These are phyloP conservation scores for Cercospora sp. DNA, from an alignment of 2,329 filamentous ascomycete species.

Conservation along the genomic window DNA sequence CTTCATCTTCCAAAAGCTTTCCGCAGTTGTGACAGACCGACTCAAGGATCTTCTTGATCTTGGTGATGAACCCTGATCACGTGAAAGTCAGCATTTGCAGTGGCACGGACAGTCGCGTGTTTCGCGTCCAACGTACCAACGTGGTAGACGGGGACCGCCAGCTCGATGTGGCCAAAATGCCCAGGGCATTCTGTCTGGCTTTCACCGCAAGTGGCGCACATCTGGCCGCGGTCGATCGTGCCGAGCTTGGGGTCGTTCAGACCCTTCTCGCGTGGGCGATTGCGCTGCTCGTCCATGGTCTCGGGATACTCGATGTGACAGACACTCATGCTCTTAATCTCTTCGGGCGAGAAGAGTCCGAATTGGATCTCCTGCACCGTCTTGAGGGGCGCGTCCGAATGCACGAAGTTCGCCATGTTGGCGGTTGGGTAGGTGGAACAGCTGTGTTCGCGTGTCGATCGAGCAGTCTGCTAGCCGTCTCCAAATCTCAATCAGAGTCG, in stretches of 20 bases:
- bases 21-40: slow-evolving; percentile 99
- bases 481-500: background rate
- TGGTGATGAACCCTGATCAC: slow-evolving; percentile 84
- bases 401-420: slow-evolving; percentile 89
- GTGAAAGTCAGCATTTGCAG: slow-evolving; percentile 22
- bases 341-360: slow-evolving; percentile 92
- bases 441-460: background rate
- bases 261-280: slow-evolving; percentile 85
- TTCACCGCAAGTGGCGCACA: slow-evolving; percentile 95
- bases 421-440: slow-evolving; percentile 34
- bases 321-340: slow-evolving; percentile 99
- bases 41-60: slow-evolving; percentile 99
- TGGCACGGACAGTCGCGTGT: background rate
- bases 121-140: slow-evolving; percentile 56
- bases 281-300: slow-evolving; percentile 96
- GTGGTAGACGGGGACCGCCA: slow-evolving; percentile 94
- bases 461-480: background rate
- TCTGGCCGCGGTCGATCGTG: slow-evolving; percentile 92
- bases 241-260: slow-evolving; percentile 95
- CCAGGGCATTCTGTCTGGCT: slow-evolving; percentile 94
- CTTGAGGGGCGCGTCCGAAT: slow-evolving; percentile 93
- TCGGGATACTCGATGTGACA: slow-evolving; percentile 96
- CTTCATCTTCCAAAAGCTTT: slow-evolving; percentile 95
- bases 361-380: slow-evolving; percentile 99
- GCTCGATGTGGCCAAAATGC: slow-evolving; percentile 97